Evolutionary conservation across 2,329 filamentous ascomycete species (phyloP), one percentile per base, ranked within the genome.

Genomic region (Colletotrichum liaoningense): DNA sequence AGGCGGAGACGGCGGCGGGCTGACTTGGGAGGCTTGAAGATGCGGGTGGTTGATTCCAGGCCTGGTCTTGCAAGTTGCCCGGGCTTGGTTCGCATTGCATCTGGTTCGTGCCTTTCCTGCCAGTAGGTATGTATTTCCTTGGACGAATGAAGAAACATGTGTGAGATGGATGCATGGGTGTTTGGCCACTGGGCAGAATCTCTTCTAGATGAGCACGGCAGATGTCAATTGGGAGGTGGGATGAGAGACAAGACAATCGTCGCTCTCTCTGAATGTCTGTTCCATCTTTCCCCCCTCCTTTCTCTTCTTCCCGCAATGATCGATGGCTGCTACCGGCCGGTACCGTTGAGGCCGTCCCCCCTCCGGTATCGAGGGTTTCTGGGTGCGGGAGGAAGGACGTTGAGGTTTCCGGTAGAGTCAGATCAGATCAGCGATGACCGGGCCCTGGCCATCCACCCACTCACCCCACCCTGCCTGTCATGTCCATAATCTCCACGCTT

Each of bases 381-480:
- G 60, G 46, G 46, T 70, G 60, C 67, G 67, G 60, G 26, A 30
- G 35, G 19, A 24, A 64, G 67, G 56, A 70, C 70, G 70, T 73
- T 70, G 70, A 70, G 67, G 46, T 65, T 73, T 72, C 67, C 62
- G 42, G 67, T 60, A 65, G 67, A 70, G 33, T 64, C 60, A 73
- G 56, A 49, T 46, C 55, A 60, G 59, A 69, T 60, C 59, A 69
- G 55, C 70, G 26, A 73, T 52, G 54, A 63, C 70, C 33, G 46
- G 42, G 42, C 42, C 65, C 58, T 62, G 65, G 60, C 54, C 60
- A 64, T 59, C 62, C 52, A 52, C n/a, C 30, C 5, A 11, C 60
- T 52, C 33, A 46, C 42, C 42, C 14, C 33, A 19, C 38, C 33
- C 35, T 42, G 38, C 12, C n/a, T 49, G 42, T 49, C 33, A 28